phyloP scores from a whole-genome alignment of 2,329 filamentous ascomycete species.

The Cercospora nicotianae region DNA sequence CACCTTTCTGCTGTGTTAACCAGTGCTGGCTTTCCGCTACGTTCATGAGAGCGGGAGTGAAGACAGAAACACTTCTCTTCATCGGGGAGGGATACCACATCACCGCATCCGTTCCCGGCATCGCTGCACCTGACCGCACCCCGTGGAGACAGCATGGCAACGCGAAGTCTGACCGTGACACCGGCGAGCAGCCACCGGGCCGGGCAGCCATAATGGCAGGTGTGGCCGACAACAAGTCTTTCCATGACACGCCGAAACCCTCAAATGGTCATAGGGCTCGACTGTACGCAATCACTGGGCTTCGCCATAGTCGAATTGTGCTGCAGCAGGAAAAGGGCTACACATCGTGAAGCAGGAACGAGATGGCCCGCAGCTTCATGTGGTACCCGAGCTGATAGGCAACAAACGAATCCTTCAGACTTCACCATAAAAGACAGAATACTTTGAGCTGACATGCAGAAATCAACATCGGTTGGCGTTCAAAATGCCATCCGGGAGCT shows the following conservation, averaged over 20 bases:
- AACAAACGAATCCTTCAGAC: background rate
- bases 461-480: background rate
- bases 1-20: background rate
- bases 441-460: background rate
- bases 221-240: background rate
- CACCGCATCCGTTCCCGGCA: background rate
- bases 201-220: background rate
- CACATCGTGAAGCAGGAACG: background rate
- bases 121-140: background rate
- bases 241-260: background rate
- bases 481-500: background rate
- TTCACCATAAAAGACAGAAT: background rate
- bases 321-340: background rate
- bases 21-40: background rate
- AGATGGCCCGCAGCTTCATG: background rate
- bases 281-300: no score
- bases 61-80: background rate
- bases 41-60: background rate
- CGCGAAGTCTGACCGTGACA: constrained; percentile 8
- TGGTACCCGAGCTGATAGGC: background rate
- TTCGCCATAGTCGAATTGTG: background rate
- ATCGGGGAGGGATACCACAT: background rate
- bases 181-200: background rate
- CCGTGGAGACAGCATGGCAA: background rate
- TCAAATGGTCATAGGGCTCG: background rate